A percentile compares a stretch with the other conserved stretches of the same genome.
Evolutionary conservation across 2,329 filamentous ascomycete genomes (phyloP).

Genomic region (Trichoderma polysporum): DNA sequence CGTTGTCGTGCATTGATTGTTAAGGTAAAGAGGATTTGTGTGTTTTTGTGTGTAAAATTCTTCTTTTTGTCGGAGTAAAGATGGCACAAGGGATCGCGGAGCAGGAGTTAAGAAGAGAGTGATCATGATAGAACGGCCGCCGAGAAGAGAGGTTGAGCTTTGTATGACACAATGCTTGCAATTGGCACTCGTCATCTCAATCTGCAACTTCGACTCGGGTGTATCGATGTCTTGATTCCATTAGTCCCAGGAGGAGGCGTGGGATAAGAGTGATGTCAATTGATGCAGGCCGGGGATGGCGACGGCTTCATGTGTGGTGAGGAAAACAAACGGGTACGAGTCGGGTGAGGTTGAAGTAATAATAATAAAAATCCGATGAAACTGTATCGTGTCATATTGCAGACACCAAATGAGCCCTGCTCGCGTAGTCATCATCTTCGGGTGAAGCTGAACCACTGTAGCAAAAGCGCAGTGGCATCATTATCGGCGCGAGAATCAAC

Average conservation of each 20-base stretch:
- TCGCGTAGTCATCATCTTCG: not conserved
- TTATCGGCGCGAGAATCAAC: conserved; percentile 16
- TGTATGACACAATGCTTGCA: not conserved
- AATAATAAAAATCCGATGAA: not conserved
- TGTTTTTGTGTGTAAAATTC: conserved; percentile 4
- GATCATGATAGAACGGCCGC: conserved; percentile 25
- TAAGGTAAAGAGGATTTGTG: conserved; percentile 1
- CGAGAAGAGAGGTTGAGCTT: conserved; percentile 4
- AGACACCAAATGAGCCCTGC: conserved; percentile 9
- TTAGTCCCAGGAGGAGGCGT: conserved; percentile 3
- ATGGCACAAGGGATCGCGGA: conserved; percentile 26
- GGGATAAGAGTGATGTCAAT: conserved; percentile 2
- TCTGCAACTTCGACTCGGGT: conserved; percentile 2
- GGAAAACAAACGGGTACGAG: conserved; percentile 2
- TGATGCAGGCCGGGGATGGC: conserved; percentile 8
- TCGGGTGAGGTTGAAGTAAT: not conserved
- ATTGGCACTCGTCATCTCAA: conserved; percentile 14
- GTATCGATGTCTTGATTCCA: conserved; percentile 11
- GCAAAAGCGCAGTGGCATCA: conserved; percentile 11
- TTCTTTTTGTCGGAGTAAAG: conserved; percentile 9
- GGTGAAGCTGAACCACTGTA: not conserved
- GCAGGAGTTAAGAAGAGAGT: conserved; percentile 31
- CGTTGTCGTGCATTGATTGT: conserved; percentile 20
- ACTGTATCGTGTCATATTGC: conserved; percentile 8
- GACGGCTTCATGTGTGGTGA: conserved; percentile 1